A percentile compares a stretch with the other conserved stretches of the same genome.
Evolutionary conservation across 805 yeast species (phyloP).

Genomic region (Candida multigemmis): DNA sequence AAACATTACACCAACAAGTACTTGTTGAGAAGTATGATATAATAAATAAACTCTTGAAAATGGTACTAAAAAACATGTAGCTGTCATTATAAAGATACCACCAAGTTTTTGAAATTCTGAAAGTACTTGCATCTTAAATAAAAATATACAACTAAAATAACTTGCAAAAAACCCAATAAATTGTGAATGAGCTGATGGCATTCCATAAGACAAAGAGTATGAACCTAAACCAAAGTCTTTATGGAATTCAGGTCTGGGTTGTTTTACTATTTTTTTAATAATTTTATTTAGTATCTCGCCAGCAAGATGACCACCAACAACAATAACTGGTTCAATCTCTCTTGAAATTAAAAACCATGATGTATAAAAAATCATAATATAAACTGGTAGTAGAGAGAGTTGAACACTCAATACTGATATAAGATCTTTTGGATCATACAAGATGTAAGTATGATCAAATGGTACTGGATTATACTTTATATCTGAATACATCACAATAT

Average conservation of each 20-base stretch:
- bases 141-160: constrained; percentile 39
- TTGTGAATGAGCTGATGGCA: constrained; percentile 97
- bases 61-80: constrained; percentile 37
- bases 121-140: constrained; percentile 32
- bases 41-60: constrained; percentile 67
- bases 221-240: constrained; percentile 34
- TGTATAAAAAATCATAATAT: constrained; percentile 66
- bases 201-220: constrained; percentile 65
- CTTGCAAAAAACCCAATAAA: constrained; percentile 82
- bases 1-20: constrained; percentile 56
- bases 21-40: constrained; percentile 73
- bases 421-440: constrained; percentile 61
- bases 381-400: constrained; percentile 73
- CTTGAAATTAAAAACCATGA: constrained; percentile 78
- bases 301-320: constrained; percentile 78
- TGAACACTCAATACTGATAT: constrained; percentile 58
- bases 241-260: constrained; percentile 65
- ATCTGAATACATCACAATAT: no score
- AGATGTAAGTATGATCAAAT: constrained; percentile 79
- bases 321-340: constrained; percentile 76
- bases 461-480: constrained; percentile 38
- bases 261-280: constrained; percentile 53
- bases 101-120: constrained; percentile 12
- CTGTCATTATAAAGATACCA: constrained; percentile 17
- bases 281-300: constrained; percentile 68